Evolutionary conservation across 2,329 filamentous ascomycete genomes (phyloP), one percentile per base, ranked within the genome.

Genomic region (Nigrospora sphaerica): DNA sequence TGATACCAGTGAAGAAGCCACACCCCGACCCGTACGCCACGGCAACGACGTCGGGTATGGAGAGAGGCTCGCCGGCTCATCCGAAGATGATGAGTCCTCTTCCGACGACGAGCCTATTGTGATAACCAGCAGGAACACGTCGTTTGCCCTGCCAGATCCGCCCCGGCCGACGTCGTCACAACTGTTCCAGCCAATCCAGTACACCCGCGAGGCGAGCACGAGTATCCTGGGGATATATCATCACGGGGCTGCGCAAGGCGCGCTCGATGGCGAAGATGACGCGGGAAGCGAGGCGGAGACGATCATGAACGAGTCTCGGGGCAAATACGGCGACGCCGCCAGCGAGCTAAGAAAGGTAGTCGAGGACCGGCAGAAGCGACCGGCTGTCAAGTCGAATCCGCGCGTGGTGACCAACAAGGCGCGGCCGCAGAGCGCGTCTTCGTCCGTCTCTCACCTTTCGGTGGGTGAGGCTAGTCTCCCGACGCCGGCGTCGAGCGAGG

Each of bases 41-140:
- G 54, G 52, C 35, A 51, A 49, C 36, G 23, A 28, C 23, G 23
- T 28, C 7, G 5, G 23, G 5, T 28, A 28, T 10, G 23, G 23
- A 28, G 54, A 55, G n/a, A 45, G 44, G 13, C 17, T 28, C 5
- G 32, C 19, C 28, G 10, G 31, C 3, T 0, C 72, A 6, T 73
- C 73, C 0, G 72, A 67, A 6, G 67, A 76, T 31, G 73, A 74
- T 40, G 73, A 74, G 3, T 81, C 78, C 1, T 82, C 79, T 0
- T 74, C 73, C 4, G 81, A 85, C 50, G 80, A 84, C 45, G 81
- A 84, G 47, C 78, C 78, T 12, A 83, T 84, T 49, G 72, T 83
- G 42, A 79, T 85, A 35, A 80, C 80, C 31, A 83, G 79, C 58
- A 71, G 79, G 38, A 78, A 72, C 49, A 69, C 69, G 4, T 83